phyloP scores from a whole-genome alignment of 2,329 filamentous ascomycete genomes.

The Blastomyces gilchristii region DNA sequence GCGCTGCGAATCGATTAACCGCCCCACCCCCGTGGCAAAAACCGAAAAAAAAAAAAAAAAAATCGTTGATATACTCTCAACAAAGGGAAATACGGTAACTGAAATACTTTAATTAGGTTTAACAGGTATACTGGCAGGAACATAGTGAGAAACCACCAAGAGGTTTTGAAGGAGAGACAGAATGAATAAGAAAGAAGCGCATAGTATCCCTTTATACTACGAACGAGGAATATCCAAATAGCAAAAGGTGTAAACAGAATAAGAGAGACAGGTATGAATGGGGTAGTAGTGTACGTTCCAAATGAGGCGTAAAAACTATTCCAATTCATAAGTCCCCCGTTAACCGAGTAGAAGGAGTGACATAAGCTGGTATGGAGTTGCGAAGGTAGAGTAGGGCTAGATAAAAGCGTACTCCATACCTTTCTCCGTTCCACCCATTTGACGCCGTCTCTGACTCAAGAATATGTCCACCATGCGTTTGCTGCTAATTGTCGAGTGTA shows the following conservation, averaged over 20 bases:
- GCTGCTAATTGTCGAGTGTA: constrained; percentile 16
- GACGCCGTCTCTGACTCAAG: constrained; percentile 15
- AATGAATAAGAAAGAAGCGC: neutral
- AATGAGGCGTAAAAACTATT: neutral
- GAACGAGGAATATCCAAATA: neutral
- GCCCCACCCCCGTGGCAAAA: no score
- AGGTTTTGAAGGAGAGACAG: neutral
- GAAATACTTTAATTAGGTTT: neutral
- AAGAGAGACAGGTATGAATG: neutral
- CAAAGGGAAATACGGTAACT: neutral
- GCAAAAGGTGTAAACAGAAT: neutral
- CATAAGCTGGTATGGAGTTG: neutral
- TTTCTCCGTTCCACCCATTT: constrained; percentile 13
- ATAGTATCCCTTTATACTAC: neutral
- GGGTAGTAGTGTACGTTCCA: neutral
- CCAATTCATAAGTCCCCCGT: neutral
- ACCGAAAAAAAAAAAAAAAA: no score
- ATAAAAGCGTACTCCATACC: constrained; percentile 15
- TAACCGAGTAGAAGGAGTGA: neutral
- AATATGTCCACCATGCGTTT: constrained; percentile 20
- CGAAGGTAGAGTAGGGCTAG: constrained; percentile 3
- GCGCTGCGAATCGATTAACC: neutral
- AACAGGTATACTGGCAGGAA: no score
- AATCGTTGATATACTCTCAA: neutral
- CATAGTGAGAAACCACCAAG: neutral